Evolutionary conservation across 257 asterid genomes (phyloP).

Genomic region (Cynanchum wilfordii): DNA sequence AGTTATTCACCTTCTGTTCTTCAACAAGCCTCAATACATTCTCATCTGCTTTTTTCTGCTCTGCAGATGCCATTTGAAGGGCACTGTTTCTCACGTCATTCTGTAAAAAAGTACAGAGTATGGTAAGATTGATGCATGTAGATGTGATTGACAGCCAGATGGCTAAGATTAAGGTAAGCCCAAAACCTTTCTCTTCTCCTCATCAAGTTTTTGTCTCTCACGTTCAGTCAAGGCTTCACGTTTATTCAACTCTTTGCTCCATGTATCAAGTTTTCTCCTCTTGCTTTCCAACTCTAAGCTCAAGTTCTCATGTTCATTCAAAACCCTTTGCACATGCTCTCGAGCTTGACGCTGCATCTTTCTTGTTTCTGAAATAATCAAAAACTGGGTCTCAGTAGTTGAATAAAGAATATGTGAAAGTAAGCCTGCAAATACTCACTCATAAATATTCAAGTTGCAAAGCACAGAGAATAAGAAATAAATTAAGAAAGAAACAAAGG

Average conservation of each 20-base stretch:
- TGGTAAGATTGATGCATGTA: background rate
- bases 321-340: slow-evolving; percentile 59
- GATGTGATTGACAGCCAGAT: background rate
- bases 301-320: slow-evolving; percentile 67
- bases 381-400: background rate
- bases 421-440: background rate
- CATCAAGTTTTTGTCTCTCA: slow-evolving; percentile 80
- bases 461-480: background rate
- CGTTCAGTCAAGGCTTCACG: slow-evolving; percentile 77
- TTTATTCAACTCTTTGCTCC: slow-evolving; percentile 76
- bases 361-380: slow-evolving; percentile 49
- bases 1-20: slow-evolving; percentile 61
- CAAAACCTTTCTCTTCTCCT: slow-evolving; percentile 66
- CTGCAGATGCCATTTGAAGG: slow-evolving; percentile 74
- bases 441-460: background rate
- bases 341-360: slow-evolving; percentile 69
- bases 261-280: slow-evolving; percentile 55
- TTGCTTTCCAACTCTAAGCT: slow-evolving; percentile 59
- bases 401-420: background rate
- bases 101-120: slow-evolving; percentile 25
- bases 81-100: slow-evolving; percentile 63
- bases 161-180: background rate
- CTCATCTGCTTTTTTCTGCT: slow-evolving; percentile 71
- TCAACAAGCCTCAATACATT: slow-evolving; percentile 76
- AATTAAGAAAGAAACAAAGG: slow-evolving; percentile 12